phyloP scores from a whole-genome alignment of 257 asterid species.

The Ilex aquifolium region DNA sequence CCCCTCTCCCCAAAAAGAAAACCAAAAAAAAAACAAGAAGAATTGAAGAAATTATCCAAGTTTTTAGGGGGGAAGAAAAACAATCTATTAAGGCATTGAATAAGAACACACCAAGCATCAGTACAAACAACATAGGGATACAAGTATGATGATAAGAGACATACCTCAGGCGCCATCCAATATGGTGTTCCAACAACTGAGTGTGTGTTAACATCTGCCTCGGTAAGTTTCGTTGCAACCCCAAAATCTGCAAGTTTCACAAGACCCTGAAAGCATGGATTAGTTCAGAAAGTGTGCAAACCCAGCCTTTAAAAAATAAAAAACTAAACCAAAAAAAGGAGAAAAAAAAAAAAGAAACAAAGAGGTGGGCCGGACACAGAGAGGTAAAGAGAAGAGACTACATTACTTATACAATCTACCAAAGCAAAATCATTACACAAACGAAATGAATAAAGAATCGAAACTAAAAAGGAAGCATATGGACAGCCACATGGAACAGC shows the following conservation, averaged over 20 bases:
- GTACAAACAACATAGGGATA: too few species aligned
- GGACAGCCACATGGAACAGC: too few species aligned
- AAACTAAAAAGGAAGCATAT: too few species aligned
- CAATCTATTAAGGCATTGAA: background rate
- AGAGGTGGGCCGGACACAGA: background rate
- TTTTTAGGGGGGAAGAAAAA: background rate
- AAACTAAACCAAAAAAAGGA: background rate
- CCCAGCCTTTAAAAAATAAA: too few species aligned
- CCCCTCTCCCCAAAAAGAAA: too few species aligned
- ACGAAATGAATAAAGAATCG: too few species aligned
- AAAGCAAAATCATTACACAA: background rate
- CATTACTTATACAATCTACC: background rate
- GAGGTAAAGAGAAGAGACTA: background rate
- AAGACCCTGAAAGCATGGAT: slow-evolving; percentile 78
- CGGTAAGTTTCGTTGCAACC: slow-evolving; percentile 93
- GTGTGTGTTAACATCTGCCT: slow-evolving; percentile 89
- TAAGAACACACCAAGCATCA: background rate
- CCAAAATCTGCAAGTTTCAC: slow-evolving; percentile 99
- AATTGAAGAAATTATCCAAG: too few species aligned
- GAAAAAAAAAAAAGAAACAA: background rate
- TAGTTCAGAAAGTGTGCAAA: slow-evolving; percentile 9
- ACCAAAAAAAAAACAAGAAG: too few species aligned
- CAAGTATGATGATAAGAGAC: slow-evolving; percentile 2
- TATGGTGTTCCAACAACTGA: slow-evolving; percentile 99
- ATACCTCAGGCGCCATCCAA: slow-evolving; percentile 99